phyloP scores from a whole-genome alignment of 1,284 basidiomycete species.

The Cutaneotrichosporon sp. region DNA sequence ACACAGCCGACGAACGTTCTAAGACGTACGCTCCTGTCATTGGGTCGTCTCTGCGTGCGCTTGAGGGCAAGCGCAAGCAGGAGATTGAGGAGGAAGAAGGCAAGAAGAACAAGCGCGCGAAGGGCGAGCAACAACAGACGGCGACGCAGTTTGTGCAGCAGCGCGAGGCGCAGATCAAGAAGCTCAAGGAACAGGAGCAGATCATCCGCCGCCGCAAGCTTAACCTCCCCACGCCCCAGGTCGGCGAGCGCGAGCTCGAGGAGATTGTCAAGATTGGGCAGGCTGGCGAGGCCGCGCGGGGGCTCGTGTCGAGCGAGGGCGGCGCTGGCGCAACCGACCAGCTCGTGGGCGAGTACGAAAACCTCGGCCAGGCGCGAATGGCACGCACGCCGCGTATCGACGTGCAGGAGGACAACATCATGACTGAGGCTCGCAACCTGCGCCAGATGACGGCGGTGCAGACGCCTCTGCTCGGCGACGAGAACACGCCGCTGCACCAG shows the following conservation, averaged over 20 bases:
- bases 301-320: slow-evolving; percentile 60
- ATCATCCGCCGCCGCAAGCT: slow-evolving; percentile 84
- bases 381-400: slow-evolving; percentile 88
- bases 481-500: slow-evolving; percentile 87
- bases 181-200: slow-evolving; percentile 92
- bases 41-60: slow-evolving; percentile 78
- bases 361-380: slow-evolving; percentile 78
- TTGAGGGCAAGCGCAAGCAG: slow-evolving; percentile 82
- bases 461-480: slow-evolving; percentile 92
- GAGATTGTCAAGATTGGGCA: slow-evolving; percentile 98
- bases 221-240: slow-evolving; percentile 82
- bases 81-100: slow-evolving; percentile 71
- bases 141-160: slow-evolving; percentile 86
- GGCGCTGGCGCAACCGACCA: slow-evolving; percentile 71
- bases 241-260: slow-evolving; percentile 91
- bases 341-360: slow-evolving; percentile 86
- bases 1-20: slow-evolving; percentile 91
- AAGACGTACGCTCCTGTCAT: slow-evolving; percentile 80
- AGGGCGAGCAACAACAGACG: slow-evolving; percentile 49
- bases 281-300: slow-evolving; percentile 80
- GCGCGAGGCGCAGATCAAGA: slow-evolving; percentile 93
- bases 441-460: slow-evolving; percentile 87
- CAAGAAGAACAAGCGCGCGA: slow-evolving; percentile 73
- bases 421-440: slow-evolving; percentile 90
- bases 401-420: slow-evolving; percentile 73